Percentiles rank a stretch among this genome's conserved stretches.
phyloP scores from a whole-genome alignment of 805 yeast species.

The Monosporozyma unispora region DNA sequence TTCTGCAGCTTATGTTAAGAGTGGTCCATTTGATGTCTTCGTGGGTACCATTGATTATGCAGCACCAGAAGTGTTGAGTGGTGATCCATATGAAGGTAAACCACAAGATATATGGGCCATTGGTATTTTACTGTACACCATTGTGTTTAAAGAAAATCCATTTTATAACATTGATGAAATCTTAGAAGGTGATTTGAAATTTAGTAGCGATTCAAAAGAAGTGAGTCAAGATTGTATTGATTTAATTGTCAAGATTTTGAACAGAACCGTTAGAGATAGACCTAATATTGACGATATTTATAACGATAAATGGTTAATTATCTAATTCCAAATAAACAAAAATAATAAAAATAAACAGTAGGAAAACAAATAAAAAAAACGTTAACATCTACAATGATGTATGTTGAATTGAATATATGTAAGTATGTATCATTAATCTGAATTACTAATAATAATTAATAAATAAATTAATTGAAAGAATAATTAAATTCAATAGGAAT shows the following conservation, averaged over 20 bases:
- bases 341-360: neutral
- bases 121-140: constrained; percentile 82
- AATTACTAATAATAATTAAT: no score
- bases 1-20: constrained; percentile 79
- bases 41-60: constrained; percentile 98
- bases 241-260: constrained; percentile 56
- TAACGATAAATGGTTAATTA: constrained; percentile 60
- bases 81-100: constrained; percentile 81
- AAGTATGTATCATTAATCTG: no score
- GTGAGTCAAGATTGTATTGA: constrained; percentile 52
- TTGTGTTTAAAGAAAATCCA: constrained; percentile 89
- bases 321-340: constrained; percentile 1
- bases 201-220: constrained; percentile 26
- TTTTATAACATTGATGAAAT: constrained; percentile 93
- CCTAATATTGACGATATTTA: constrained; percentile 67
- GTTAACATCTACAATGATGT: neutral
- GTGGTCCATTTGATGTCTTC: constrained; percentile 94
- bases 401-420: no score
- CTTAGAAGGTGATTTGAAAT: constrained; percentile 74
- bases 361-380: neutral
- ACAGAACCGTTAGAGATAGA: constrained; percentile 55
- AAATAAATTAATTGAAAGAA: neutral
- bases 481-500: neutral
- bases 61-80: constrained; percentile 90
- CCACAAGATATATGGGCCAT: constrained; percentile 98